These are phyloP conservation scores for Sherardia arvensis DNA, from an alignment of 257 asterid species.

Conservation along the genomic window DNA sequence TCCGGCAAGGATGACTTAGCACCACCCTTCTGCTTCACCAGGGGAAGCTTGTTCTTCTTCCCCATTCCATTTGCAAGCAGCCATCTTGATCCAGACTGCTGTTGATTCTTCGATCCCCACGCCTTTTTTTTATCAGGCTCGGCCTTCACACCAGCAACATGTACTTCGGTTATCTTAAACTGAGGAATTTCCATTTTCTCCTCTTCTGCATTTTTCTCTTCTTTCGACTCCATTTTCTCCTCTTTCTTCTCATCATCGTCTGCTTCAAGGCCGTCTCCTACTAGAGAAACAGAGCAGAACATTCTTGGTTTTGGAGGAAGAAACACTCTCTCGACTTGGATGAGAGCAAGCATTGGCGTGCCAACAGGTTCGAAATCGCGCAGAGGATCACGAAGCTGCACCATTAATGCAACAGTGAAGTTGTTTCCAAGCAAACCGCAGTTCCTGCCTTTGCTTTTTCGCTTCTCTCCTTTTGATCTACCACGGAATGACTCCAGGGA, in stretches of 20 bases:
- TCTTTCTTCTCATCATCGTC: slow-evolving; percentile 41
- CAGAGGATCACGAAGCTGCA: slow-evolving; percentile 89
- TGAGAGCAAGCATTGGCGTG: slow-evolving; percentile 88
- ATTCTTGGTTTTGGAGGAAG: slow-evolving; percentile 85
- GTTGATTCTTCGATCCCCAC: slow-evolving; percentile 78
- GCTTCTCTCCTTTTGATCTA: slow-evolving; percentile 65
- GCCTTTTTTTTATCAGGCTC: slow-evolving; percentile 65
- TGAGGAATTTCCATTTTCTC: slow-evolving; percentile 44
- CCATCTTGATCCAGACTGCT: slow-evolving; percentile 94
- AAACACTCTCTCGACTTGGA: slow-evolving; percentile 90
- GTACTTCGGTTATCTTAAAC: slow-evolving; percentile 73
- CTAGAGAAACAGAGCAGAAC: slow-evolving; percentile 44
- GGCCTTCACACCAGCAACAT: slow-evolving; percentile 65
- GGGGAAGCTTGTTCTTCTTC: slow-evolving; percentile 82
- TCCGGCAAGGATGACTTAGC: slow-evolving; percentile 28
- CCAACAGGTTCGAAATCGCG: slow-evolving; percentile 89
- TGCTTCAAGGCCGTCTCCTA: slow-evolving; percentile 25
- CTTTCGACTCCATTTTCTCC: slow-evolving; percentile 36
- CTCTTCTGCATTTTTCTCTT: slow-evolving; percentile 35
- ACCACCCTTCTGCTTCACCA: slow-evolving; percentile 55
- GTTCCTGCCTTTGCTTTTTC: slow-evolving; percentile 56
- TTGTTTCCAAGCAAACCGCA: slow-evolving; percentile 84
- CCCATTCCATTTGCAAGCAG: slow-evolving; percentile 98
- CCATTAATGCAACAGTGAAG: slow-evolving; percentile 92
- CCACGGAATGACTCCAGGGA: slow-evolving; percentile 54